Conservation (phyloP, 768 basidiomycete species). For the Mycena filopes region DNA sequence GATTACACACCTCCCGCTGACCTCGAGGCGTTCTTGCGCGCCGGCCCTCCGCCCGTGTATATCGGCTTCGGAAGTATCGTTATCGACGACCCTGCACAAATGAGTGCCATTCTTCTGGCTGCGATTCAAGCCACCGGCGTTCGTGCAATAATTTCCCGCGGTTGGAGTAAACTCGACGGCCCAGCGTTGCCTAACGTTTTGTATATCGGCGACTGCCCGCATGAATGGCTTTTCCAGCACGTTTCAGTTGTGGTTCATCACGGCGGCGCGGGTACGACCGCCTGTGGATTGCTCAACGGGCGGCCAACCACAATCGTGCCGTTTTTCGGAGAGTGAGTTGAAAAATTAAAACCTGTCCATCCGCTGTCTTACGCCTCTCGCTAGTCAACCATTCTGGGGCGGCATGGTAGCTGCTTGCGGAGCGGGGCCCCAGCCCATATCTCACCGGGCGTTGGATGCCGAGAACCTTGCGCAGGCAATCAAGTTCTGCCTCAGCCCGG, state of each 20-base stretch:
- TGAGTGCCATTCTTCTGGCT: constrained; percentile 49
- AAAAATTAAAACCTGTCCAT: too few relatives aligned
- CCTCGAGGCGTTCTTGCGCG: constrained; percentile 45
- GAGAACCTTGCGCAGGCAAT: constrained; percentile 42
- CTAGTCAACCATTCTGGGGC: constrained; percentile 51
- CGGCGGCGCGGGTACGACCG: constrained; percentile 61
- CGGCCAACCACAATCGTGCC: constrained; percentile 56
- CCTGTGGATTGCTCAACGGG: constrained; percentile 54
- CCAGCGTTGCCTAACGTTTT: constrained; percentile 48
- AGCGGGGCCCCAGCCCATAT: constrained; percentile 55
- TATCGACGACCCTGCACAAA: constrained; percentile 17
- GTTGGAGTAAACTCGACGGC: constrained; percentile 48
- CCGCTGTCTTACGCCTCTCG: too few relatives aligned
- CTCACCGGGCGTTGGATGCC: constrained; percentile 13
- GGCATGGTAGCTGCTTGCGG: constrained; percentile 55
- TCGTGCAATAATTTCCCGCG: constrained; percentile 55
- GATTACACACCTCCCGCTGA: constrained; percentile 45
- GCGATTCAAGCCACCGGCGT: constrained; percentile 50
- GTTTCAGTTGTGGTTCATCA: constrained; percentile 57
- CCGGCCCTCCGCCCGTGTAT: constrained; percentile 51
- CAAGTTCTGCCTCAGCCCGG: constrained; percentile 43
- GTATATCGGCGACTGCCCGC: constrained; percentile 56
- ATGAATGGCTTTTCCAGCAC: constrained; percentile 60
- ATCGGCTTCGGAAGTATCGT: constrained; percentile 53
- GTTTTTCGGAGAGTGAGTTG: constrained; percentile 63